phyloP scores from a whole-genome alignment of 2,329 filamentous ascomycete species.

The Coniochaeta sp. region DNA sequence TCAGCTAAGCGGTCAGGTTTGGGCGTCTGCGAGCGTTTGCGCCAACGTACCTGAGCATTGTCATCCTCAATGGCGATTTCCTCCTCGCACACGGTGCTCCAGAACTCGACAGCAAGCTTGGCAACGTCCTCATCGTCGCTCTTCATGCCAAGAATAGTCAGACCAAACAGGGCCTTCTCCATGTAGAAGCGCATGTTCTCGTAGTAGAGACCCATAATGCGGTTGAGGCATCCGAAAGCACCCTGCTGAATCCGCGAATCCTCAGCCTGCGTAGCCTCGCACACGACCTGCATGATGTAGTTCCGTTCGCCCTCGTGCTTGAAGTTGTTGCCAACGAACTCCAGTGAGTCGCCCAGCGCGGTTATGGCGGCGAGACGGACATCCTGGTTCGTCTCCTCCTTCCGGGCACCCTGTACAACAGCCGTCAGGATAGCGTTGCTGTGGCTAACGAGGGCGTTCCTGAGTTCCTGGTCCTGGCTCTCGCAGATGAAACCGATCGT shows the following conservation, averaged over 20 bases:
- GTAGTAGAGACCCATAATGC: slow-evolving; percentile 98
- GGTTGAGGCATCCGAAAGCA: slow-evolving; percentile 93
- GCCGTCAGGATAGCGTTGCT: slow-evolving; percentile 97
- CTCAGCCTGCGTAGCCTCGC: slow-evolving; percentile 91
- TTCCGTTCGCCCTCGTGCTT: slow-evolving; percentile 98
- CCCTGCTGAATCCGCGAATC: slow-evolving; percentile 91
- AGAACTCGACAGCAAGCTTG: slow-evolving; percentile 97
- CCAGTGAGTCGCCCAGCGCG: slow-evolving; percentile 89
- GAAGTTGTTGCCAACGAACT: slow-evolving; percentile 97
- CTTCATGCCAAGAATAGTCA: slow-evolving; percentile 98
- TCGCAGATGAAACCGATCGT: slow-evolving; percentile 99
- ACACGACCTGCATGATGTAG: slow-evolving; percentile 99
- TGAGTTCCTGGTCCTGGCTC: slow-evolving; percentile 80
- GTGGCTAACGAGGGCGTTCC: slow-evolving; percentile 73
- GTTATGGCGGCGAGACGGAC: slow-evolving; percentile 90
- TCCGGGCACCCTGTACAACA: slow-evolving; percentile 93
- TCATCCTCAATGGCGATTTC: slow-evolving; percentile 98
- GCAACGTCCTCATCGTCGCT: slow-evolving; percentile 95
- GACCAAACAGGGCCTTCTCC: slow-evolving; percentile 97
- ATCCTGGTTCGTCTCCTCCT: slow-evolving; percentile 88
- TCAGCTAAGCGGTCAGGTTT: neutral
- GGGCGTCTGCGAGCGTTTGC: neutral
- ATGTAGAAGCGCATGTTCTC: slow-evolving; percentile 99
- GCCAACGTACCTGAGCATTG: slow-evolving; percentile 54
- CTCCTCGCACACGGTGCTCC: slow-evolving; percentile 99